Evolutionary conservation across 2,329 filamentous ascomycete species (phyloP).

Genomic region (Cylindrodendrum hubeiense): DNA sequence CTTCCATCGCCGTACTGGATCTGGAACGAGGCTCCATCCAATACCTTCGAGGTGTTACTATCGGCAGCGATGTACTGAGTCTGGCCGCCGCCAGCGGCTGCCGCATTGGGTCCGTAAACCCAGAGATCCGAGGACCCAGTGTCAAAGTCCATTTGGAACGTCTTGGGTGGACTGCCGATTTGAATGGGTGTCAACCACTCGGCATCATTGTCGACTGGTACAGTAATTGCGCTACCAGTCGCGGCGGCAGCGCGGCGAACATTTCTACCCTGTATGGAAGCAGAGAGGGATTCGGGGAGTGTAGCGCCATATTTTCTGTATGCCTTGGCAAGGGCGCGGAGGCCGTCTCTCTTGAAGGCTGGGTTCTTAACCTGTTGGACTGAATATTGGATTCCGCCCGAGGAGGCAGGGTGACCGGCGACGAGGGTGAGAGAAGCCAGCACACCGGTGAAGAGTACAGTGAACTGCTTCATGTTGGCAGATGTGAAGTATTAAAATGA

Average conservation of each 20-base stretch:
- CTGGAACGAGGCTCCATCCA: slow-evolving; percentile 54
- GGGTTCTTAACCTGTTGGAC: slow-evolving; percentile 54
- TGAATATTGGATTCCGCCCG: slow-evolving; percentile 39
- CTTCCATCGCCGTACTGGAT: slow-evolving; percentile 60
- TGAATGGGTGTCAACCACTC: slow-evolving; percentile 56
- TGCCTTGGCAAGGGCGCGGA: slow-evolving; percentile 47
- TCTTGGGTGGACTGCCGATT: slow-evolving; percentile 59
- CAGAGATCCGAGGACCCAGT: slow-evolving; percentile 62
- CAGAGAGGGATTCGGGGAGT: slow-evolving; percentile 40
- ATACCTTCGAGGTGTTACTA: slow-evolving; percentile 53
- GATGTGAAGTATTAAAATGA: too few relatives aligned
- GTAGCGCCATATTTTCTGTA: slow-evolving; percentile 54
- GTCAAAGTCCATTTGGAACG: slow-evolving; percentile 58
- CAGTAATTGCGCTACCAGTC: slow-evolving; percentile 46
- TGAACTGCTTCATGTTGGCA: too few relatives aligned
- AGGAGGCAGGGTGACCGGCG: slow-evolving; percentile 7
- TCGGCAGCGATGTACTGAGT: slow-evolving; percentile 53
- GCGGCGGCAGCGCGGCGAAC: slow-evolving; percentile 42
- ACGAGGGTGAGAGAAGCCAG: slow-evolving; percentile 7
- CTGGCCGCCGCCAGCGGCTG: slow-evolving; percentile 53
- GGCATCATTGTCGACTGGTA: slow-evolving; percentile 46
- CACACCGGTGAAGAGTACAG: too few relatives aligned
- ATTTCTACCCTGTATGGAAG: slow-evolving; percentile 23
- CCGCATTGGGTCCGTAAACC: slow-evolving; percentile 61
- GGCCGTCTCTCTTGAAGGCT: slow-evolving; percentile 50